These are phyloP conservation scores for Metschnikowia sp. DNA, from an alignment of 805 yeast species.

Conservation along the genomic window DNA sequence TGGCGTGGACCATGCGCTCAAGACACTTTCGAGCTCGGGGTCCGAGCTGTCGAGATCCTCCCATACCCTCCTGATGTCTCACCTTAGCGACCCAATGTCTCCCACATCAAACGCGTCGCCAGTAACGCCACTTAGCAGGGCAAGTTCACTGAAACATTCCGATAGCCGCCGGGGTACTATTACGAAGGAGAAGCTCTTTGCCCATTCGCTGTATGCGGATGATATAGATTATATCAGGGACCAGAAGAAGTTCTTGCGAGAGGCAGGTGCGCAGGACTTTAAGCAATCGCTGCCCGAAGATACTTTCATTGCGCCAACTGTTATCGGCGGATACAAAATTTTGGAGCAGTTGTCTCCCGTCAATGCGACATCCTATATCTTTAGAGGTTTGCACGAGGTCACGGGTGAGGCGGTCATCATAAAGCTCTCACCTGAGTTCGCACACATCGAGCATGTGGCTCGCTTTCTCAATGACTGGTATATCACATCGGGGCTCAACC, in stretches of 20 bases:
- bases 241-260: constrained; percentile 20
- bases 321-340: constrained; percentile 24
- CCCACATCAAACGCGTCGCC: constrained; percentile 3
- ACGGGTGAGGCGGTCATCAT: constrained; percentile 17
- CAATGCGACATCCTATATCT: constrained; percentile 15
- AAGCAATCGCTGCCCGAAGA: constrained; percentile 8
- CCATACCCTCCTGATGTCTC: constrained; percentile 9
- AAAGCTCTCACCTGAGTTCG: constrained; percentile 25
- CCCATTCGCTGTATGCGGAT: constrained; percentile 24
- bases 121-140: constrained; percentile 2
- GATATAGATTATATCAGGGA: constrained; percentile 24
- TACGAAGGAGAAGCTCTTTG: constrained; percentile 15
- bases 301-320: constrained; percentile 17
- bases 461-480: constrained; percentile 36
- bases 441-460: constrained; percentile 20
- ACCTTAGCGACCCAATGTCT: constrained; percentile 4
- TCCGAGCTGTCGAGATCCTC: constrained; percentile 14
- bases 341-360: constrained; percentile 16
- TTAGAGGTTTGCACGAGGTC: constrained; percentile 17
- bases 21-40: constrained; percentile 8
- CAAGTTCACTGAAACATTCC: constrained; percentile 2
- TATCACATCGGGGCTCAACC: constrained; percentile 24
- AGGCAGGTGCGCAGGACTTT: constrained; percentile 9
- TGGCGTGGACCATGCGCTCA: constrained; percentile 2
- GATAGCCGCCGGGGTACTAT: constrained; percentile 4